Base-by-base conservation (phyloP, 1,284 basidiomycete genomes). In the Ustilago xerochloae region DNA sequence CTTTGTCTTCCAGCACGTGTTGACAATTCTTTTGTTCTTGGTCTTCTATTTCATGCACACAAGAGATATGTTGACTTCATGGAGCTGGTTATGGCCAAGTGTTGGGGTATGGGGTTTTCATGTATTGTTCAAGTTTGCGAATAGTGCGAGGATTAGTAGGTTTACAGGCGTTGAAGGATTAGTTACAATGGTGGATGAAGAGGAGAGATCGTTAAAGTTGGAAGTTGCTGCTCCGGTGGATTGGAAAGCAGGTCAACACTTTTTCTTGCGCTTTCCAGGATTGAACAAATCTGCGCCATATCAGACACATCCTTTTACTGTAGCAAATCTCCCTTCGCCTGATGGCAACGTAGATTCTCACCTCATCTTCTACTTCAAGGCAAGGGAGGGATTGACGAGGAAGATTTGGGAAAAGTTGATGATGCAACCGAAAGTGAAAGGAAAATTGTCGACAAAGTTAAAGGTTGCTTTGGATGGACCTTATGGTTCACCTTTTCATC, bases 1-100 rank as follows among this genome's bases (percentile, higher is more conserved):
- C 28, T 84, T 82, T 45, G 78, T 84, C 8, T 38, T 79, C 12
- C 70, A 79, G 22, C 82, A 84, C 39, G 70, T 84, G 16, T 9
- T 73, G 20, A 49, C 60, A 16, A 60, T 75, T 41, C 38, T 81
- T 16, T 24, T 74, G 10, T 77, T 84, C 30, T 38, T 82, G 16
- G 79, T 49, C 26, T 68, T 78, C 46, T 77, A 77, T 64, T 78
- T 78, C 38, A 63, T 76, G 53, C 79, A 81, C 52, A 77, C 74
- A 29, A 46, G 60, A 6, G 67, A 77, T 41, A 18, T 75, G 43
- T 24, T 77, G 5, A 57, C 55, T 7, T 59, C 53, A 28, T 77
- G 75, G 75, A 15, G 47, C 9, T 79, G 63, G 64, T 43, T 77
- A 6, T 77, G 71, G 77, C 75, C 67, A 4, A 57, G 58, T 6